phyloP scores from a whole-genome alignment of 2,329 filamentous ascomycete genomes.

The Colletotrichum filicis region DNA sequence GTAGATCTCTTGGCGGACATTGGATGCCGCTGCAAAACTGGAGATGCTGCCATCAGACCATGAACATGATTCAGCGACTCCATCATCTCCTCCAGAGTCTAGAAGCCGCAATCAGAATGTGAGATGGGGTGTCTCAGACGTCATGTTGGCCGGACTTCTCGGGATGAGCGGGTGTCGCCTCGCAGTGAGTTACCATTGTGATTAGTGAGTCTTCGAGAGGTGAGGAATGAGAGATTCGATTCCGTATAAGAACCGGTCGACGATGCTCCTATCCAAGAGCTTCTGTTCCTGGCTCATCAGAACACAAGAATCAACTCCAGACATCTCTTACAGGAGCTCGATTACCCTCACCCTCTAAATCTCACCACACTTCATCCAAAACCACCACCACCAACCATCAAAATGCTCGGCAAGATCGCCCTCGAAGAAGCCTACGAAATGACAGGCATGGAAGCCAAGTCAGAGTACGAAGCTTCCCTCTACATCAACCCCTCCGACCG shows the following conservation, averaged over 20 bases:
- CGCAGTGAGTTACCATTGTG: background rate
- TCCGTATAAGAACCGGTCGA: background rate
- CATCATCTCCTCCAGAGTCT: background rate
- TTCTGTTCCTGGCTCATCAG: background rate
- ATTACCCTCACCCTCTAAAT: background rate
- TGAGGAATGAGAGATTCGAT: background rate
- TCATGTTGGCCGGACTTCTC: background rate
- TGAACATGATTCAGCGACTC: background rate
- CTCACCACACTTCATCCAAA: background rate
- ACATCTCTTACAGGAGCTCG: too few species aligned
- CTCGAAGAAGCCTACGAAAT: conserved; percentile 72
- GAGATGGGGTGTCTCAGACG: background rate
- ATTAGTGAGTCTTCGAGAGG: too few species aligned
- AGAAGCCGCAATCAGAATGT: background rate
- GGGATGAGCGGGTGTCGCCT: background rate
- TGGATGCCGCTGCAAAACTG: background rate
- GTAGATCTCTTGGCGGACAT: conserved; percentile 3
- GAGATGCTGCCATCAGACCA: conserved; percentile 11
- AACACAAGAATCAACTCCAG: background rate
- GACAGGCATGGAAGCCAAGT: conserved; percentile 67
- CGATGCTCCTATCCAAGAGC: background rate
- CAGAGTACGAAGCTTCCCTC: conserved; percentile 69
- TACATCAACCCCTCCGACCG: conserved; percentile 64
- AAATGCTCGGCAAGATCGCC: conserved; percentile 69
- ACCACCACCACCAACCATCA: background rate